Evolutionary conservation across 176 grass and related monocot genomes (phyloP), one percentile per base, ranked within the genome.

Genomic region (Tillandsia fasciculata): DNA sequence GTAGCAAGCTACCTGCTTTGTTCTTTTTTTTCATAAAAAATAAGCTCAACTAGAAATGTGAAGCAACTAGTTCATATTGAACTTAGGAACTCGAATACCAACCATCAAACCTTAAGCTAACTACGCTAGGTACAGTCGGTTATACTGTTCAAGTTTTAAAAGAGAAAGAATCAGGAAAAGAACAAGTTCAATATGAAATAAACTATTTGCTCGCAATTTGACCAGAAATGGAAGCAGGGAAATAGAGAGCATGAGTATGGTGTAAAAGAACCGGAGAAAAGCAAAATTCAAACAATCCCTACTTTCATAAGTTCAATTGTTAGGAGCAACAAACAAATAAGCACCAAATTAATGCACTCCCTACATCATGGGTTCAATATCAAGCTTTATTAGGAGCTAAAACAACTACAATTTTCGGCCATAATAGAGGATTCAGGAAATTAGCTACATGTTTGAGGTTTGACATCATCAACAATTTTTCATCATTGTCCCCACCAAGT

Each of bases 251-350:
- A 58, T 18, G 18, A 59, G 15, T 9, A 59, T 9, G 12, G 20
- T 8, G 20, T 8, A 17, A 14, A 59, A 20, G 20, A 20, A 20
- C n/a, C 8, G 56, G 56, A 17, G n/a, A 59, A 4, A 18, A 59
- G 20, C 20, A 59, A 17, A 59, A 59, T 59, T 59, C 56, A 59
- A 59, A 6, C 56, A 59, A 59, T 58, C 56, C n/a, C n/a, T 59
- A 8, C 56, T 42, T 59, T 59, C n/a, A 59, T 59, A 10, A 2
- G 56, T 59, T 22, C 10, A 59, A 59, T 59, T 22, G 20, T 17
- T 59, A 17, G 56, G 15, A 17, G n/a, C 56, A 42, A 42, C 4
- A 42, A 42, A 42, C 33, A 42, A 42, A 42, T 42, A 42, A 42
- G 33, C 33, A 42, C 33, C 33, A 17, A 59, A 59, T 59, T 59